Conservation (phyloP, 768 basidiomycete genomes). For the Xerocomellus chrysenteron region DNA sequence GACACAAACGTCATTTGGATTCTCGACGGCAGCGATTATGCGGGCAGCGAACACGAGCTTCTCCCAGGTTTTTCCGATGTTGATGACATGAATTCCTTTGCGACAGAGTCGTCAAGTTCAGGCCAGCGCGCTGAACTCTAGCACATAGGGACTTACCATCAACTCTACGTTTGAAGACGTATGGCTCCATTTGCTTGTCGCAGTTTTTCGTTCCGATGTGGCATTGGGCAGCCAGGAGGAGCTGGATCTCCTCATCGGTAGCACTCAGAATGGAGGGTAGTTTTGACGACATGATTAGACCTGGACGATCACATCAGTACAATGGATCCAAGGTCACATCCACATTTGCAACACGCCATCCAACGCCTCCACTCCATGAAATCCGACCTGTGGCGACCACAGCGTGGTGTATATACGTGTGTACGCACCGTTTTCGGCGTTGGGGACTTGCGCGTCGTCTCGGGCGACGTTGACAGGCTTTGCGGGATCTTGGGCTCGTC, state of each 20-base stretch:
- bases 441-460: slow-evolving; percentile 41
- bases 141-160: slow-evolving; percentile 66
- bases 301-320: slow-evolving; percentile 33
- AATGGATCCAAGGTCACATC: slow-evolving; percentile 26
- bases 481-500: slow-evolving; percentile 24
- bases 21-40: slow-evolving; percentile 95
- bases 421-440: slow-evolving; percentile 40
- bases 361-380: slow-evolving; percentile 19
- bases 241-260: slow-evolving; percentile 96
- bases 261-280: slow-evolving; percentile 90
- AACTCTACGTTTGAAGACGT: slow-evolving; percentile 94
- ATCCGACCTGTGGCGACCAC: slow-evolving; percentile 5
- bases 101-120: slow-evolving; percentile 6
- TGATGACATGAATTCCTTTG: slow-evolving; percentile 91
- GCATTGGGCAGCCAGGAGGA: slow-evolving; percentile 91
- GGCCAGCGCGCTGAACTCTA: slow-evolving; percentile 8
- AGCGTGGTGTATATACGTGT: neutral
- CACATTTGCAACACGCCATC: slow-evolving; percentile 35
- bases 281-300: slow-evolving; percentile 71
- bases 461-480: slow-evolving; percentile 40
- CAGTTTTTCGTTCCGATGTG: slow-evolving; percentile 99
- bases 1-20: slow-evolving; percentile 97
- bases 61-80: slow-evolving; percentile 99
- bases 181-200: slow-evolving; percentile 98
- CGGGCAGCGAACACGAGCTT: slow-evolving; percentile 98